Percentiles rank a stretch among this genome's conserved stretches.
These are phyloP conservation scores for Apophysomyces ossiformis DNA, from an alignment of 371 early-diverging fungal species.

Conservation along the genomic window DNA sequence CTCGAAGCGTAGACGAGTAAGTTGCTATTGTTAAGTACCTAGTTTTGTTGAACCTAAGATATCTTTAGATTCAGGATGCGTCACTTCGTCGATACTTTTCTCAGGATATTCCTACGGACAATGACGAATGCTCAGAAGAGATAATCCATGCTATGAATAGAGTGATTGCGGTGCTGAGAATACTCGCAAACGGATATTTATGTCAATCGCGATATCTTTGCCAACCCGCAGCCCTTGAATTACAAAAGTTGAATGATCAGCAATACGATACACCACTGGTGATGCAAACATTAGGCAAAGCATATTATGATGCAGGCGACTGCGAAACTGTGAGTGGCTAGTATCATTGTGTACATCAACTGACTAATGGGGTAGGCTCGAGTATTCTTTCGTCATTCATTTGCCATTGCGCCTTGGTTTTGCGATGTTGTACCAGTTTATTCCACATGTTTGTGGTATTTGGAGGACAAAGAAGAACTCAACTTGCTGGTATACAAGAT, in stretches of 20 bases:
- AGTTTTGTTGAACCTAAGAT: neutral
- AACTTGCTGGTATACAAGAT: conserved; percentile 46
- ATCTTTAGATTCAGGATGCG: neutral
- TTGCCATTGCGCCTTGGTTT: conserved; percentile 46
- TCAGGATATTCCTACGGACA: neutral
- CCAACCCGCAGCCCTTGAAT: conserved; percentile 28
- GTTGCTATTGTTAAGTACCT: neutral
- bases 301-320: conserved; percentile 46
- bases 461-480: conserved; percentile 42
- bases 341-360: neutral
- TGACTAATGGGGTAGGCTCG: conserved; percentile 20
- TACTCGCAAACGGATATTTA: conserved; percentile 37
- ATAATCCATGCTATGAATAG: conserved; percentile 40
- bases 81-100: neutral
- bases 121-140: neutral
- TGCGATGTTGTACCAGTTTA: conserved; percentile 45
- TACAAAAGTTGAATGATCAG: conserved; percentile 41
- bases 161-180: conserved; percentile 29
- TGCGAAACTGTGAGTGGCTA: conserved; percentile 26
- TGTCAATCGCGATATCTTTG: conserved; percentile 39
- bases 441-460: conserved; percentile 49
- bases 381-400: conserved; percentile 41
- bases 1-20: neutral
- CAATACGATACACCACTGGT: conserved; percentile 51
- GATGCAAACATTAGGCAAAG: conserved; percentile 38